A percentile compares a stretch with the other conserved stretches of the same genome.
These are phyloP conservation scores for Cutaneotrichosporon sp. DNA, from an alignment of 1,284 basidiomycete genomes.

Conservation along the genomic window DNA sequence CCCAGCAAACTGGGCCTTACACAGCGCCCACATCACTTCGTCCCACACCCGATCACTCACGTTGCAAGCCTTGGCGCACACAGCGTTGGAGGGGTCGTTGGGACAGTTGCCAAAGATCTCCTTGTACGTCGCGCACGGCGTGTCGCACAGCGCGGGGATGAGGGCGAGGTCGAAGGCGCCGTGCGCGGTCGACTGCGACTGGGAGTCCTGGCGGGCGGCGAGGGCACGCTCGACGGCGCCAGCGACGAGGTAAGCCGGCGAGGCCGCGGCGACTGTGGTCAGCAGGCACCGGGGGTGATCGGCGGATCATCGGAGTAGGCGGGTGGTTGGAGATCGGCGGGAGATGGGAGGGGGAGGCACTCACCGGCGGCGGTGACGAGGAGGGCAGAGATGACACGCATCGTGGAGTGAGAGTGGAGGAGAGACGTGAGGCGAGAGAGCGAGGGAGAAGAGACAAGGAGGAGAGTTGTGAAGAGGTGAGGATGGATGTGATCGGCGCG, in stretches of 20 bases:
- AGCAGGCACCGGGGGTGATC: neutral
- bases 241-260: neutral
- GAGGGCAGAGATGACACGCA: slow-evolving; percentile 2
- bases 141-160: slow-evolving; percentile 14
- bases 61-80: slow-evolving; percentile 15
- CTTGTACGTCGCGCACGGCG: slow-evolving; percentile 15
- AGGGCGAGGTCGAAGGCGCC: slow-evolving; percentile 8
- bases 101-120: slow-evolving; percentile 18
- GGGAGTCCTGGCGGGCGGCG: slow-evolving; percentile 1
- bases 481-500: neutral
- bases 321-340: no score
- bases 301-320: no score
- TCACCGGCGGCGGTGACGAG: slow-evolving; percentile 6
- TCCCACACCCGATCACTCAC: slow-evolving; percentile 9
- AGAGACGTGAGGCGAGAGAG: neutral
- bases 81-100: neutral
- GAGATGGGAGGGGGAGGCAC: neutral
- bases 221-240: slow-evolving; percentile 1
- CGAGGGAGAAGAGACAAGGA: neutral
- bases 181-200: neutral
- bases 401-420: no score
- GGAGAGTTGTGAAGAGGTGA: neutral
- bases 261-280: neutral
- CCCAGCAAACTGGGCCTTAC: no score
- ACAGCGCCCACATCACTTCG: no score